Evolutionary conservation across 2,329 filamentous ascomycete species (phyloP), one percentile per base, ranked within the genome.

Genomic region (Colletotrichum eremochloae): DNA sequence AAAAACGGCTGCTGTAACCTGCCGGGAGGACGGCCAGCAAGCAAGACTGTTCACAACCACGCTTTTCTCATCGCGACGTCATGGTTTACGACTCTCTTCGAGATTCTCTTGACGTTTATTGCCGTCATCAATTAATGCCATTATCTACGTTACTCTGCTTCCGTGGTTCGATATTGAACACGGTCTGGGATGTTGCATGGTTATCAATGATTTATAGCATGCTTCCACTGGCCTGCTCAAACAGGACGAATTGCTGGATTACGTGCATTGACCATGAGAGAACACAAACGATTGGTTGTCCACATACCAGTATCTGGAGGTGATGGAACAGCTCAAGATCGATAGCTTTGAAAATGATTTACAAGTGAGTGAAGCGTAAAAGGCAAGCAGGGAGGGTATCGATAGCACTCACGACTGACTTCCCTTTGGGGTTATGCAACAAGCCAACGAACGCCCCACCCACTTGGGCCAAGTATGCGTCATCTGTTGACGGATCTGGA

Each of bases 401-500:
- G 33, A 36, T 8, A 36, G 5, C 33, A 36, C 8, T 8, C 33
- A 36, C 33, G 33, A 36, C 33, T 36, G 33, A 36, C 44, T 46
- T 20, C 44, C 12, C 8, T 33, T 36, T 24, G 18, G 31, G 52
- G 8, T 55, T 36, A 18, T 56, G 52, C 15, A 11, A n/a, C 46
- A 48, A 20, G n/a, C 42, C 42, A 44, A 44, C 31, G 0, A 29
- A 50, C 11, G 52, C 31, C 31, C 48, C 14, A 29, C 48, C 36
- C 20, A 9, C 20, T 40, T 40, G 24, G 55, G 55, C 55, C 20
- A 57, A 31, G n/a, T 36, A 40, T 61, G 58, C 58, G 58, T 62
- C 58, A 62, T 62, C 58, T 61, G 29, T 14, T 7, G 18, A 14
- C 12, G 20, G 42, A n/a, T 31, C 8, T 61, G 29, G 11, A 48